Evolutionary conservation across 257 asterid genomes (phyloP), one percentile per base, ranked within the genome.

Genomic region (Solanum arcanum): DNA sequence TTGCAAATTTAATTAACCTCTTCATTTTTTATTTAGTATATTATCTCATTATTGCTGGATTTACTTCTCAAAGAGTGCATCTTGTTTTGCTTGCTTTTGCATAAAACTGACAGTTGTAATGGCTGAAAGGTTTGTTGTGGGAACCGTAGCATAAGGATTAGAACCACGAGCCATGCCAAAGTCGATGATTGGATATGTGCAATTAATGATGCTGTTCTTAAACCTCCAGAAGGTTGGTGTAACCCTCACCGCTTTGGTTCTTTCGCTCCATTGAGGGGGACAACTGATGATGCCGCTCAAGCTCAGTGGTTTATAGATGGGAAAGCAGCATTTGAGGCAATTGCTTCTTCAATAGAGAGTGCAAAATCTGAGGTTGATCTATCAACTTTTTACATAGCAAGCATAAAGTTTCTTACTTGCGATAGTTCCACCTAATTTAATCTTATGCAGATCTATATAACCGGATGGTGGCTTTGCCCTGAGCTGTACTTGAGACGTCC

Each of bases 391-490:
- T 39, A 16, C 83, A 49, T 69, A 14, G 33, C 76, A 75, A 64
- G 76, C 86, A 29, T 46, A 60, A 62, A 76, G 60, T 21, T 86
- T 64, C 44, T 80, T 80, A 10, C 42, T 80, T 29, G 20, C 29
- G 12, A 80, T 47, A 80, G 69, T 47, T 80, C 69, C 85, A 80
- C 85, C 85, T 80, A 80, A 80, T 80, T 27, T 29, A 18, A 9
- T 80, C 37, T 49, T 73, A 23, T 73, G 87, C 95, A 96, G 99
- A 94, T 96, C 90, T 96, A 92, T 92, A 94, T 96, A 86, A 96
- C 99, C 29, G 99, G 99, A 80, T 96, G 99, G 99, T 96, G 99
- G 99, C 94, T 96, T 92, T 95, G 99, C 93, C 99, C 99, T 12
- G 99, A 96, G 87, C 89, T 96, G 88, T 96, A 94, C 87, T 92